phyloP scores from a whole-genome alignment of 1,284 basidiomycete species.

The Ganoderma leucocontextum region DNA sequence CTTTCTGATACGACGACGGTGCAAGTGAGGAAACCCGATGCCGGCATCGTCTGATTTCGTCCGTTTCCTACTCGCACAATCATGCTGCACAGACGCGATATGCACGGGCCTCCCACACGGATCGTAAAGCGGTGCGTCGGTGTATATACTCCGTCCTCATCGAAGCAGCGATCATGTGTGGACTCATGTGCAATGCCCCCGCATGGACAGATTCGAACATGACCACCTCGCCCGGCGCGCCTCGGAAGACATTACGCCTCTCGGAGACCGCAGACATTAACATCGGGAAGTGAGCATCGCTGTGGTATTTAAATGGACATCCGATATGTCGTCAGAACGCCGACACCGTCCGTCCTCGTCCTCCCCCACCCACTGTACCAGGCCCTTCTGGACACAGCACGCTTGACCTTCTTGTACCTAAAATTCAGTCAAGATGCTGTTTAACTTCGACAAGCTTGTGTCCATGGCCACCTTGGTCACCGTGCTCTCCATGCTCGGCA shows the following conservation, averaged over 20 bases:
- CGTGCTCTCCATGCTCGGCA: slow-evolving; percentile 14
- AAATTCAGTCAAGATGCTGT: slow-evolving; percentile 11
- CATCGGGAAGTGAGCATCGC: background rate
- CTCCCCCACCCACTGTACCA: background rate
- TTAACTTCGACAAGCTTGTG: slow-evolving; percentile 22
- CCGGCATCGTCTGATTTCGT: background rate
- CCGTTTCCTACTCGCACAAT: background rate
- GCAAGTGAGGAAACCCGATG: background rate
- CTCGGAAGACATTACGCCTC: background rate
- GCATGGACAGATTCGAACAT: background rate
- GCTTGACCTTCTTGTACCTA: background rate
- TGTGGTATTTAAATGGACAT: background rate
- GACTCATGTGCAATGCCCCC: slow-evolving; percentile 5
- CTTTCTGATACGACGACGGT: background rate
- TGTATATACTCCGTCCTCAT: background rate
- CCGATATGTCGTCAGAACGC: background rate
- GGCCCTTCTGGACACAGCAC: no score
- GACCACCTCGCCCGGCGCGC: background rate
- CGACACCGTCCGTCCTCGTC: background rate
- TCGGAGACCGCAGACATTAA: background rate
- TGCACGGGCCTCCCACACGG: background rate
- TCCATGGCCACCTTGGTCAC: slow-evolving; percentile 19
- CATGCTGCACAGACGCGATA: background rate
- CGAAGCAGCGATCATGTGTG: background rate
- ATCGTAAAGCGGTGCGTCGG: background rate